These are phyloP conservation scores for Curvularia sp. DNA, from an alignment of 2,329 filamentous ascomycete species.

Conservation along the genomic window DNA sequence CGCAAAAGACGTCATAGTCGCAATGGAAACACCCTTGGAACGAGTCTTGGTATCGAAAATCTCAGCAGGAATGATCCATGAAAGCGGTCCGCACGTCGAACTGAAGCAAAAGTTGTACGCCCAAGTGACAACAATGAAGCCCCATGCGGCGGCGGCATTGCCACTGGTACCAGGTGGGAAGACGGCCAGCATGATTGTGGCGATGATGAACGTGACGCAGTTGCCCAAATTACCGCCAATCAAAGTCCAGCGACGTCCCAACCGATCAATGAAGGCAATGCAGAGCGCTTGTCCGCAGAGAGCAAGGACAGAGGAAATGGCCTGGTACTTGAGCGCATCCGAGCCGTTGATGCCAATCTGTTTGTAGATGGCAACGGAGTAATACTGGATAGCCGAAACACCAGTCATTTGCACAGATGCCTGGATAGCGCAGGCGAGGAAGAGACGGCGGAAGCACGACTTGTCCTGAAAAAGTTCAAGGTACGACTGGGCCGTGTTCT, in stretches of 20 bases:
- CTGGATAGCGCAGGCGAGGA: slow-evolving; percentile 73
- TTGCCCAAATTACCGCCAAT: slow-evolving; percentile 77
- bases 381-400: slow-evolving; percentile 70
- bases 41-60: slow-evolving; percentile 80
- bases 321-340: slow-evolving; percentile 76
- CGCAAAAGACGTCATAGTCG: slow-evolving; percentile 74
- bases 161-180: slow-evolving; percentile 66
- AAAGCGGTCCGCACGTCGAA: slow-evolving; percentile 71
- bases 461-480: slow-evolving; percentile 70
- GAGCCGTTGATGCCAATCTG: slow-evolving; percentile 72
- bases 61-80: slow-evolving; percentile 70
- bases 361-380: slow-evolving; percentile 69
- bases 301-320: slow-evolving; percentile 75
- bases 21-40: slow-evolving; percentile 75
- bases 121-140: slow-evolving; percentile 80
- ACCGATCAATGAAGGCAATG: slow-evolving; percentile 71
- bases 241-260: slow-evolving; percentile 74
- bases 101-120: slow-evolving; percentile 81
- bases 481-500: slow-evolving; percentile 74
- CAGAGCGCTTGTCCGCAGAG: slow-evolving; percentile 72
- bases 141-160: slow-evolving; percentile 68
- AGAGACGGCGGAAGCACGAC: slow-evolving; percentile 73
- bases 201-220: slow-evolving; percentile 74
- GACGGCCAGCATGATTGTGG: slow-evolving; percentile 61
- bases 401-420: slow-evolving; percentile 79